These are phyloP conservation scores for Sporothrix humicola DNA, from an alignment of 2,329 filamentous ascomycete genomes.

Conservation along the genomic window DNA sequence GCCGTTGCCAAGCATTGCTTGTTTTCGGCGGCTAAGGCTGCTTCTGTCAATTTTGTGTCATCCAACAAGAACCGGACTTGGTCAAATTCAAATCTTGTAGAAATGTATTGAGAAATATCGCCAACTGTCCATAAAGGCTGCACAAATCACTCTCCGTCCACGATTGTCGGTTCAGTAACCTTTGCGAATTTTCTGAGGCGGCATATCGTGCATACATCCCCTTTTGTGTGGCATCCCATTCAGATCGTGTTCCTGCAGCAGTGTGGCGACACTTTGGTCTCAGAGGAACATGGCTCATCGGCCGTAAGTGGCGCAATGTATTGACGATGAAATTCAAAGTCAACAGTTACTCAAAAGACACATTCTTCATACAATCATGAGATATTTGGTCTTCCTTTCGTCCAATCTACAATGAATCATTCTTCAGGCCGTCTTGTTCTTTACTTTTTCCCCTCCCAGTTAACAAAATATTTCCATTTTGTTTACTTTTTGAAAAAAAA, in stretches of 20 bases:
- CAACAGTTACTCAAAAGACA: background rate
- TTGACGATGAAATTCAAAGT: no score
- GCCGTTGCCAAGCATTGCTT: conserved; percentile 15
- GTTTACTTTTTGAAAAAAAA: no score
- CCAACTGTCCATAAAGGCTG: no score
- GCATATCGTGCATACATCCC: no score
- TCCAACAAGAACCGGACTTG: background rate
- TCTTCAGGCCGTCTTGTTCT: no score
- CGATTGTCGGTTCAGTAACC: background rate
- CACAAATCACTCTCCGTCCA: background rate
- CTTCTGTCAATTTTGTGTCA: background rate
- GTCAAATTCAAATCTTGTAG: no score
- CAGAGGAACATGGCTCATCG: background rate
- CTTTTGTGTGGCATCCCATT: background rate
- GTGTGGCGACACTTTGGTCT: conserved; percentile 11
- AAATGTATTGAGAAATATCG: no score
- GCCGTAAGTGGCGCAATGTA: background rate
- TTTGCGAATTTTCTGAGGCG: background rate
- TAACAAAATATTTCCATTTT: no score
- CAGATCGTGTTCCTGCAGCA: conserved; percentile 20
- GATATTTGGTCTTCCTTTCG: no score
- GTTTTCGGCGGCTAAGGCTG: background rate
- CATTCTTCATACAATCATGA: no score
- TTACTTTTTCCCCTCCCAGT: no score
- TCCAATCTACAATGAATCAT: no score